Evolutionary conservation across 129 eudicot genomes (phyloP).

Genomic region (Chrysanthemum lavandulifolium): DNA sequence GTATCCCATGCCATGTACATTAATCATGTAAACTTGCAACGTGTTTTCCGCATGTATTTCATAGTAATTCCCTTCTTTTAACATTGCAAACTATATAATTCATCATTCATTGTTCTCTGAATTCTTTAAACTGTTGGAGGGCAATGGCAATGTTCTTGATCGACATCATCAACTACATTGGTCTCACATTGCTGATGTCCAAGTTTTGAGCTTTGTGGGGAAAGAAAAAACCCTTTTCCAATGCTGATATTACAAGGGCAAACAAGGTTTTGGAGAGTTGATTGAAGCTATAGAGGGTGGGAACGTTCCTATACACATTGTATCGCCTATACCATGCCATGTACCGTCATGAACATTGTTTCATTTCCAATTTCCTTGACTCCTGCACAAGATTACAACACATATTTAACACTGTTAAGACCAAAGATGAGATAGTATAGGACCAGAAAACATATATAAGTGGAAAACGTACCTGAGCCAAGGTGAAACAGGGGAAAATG

Average conservation of each 20-base stretch:
- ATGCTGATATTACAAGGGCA: too few relatives aligned
- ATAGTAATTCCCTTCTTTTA: not conserved
- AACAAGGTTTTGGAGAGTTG: slow-evolving; percentile 19
- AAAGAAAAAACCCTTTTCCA: slow-evolving; percentile 1
- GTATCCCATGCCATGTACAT: too few relatives aligned
- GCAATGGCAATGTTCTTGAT: slow-evolving; percentile 20
- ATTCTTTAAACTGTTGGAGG: slow-evolving; percentile 10
- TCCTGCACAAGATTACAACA: slow-evolving; percentile 43
- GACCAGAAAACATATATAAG: not conserved
- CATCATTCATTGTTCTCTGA: not conserved
- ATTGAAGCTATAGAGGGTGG: slow-evolving; percentile 59
- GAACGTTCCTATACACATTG: slow-evolving; percentile 68
- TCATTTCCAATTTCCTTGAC: slow-evolving; percentile 83
- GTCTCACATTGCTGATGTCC: not conserved
- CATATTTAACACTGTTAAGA: not conserved
- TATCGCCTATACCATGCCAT: slow-evolving; percentile 95
- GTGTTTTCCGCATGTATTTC: too few relatives aligned
- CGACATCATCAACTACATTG: not conserved
- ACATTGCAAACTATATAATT: slow-evolving; percentile 20
- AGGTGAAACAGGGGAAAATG: slow-evolving; percentile 76
- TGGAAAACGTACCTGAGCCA: slow-evolving; percentile 60
- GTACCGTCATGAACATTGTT: slow-evolving; percentile 87
- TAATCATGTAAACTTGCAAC: too few relatives aligned
- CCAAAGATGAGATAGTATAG: not conserved
- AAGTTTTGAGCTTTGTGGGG: not conserved